Evolutionary conservation across 2,329 filamentous ascomycete genomes (phyloP).

Genomic region (Xylaria sp.): DNA sequence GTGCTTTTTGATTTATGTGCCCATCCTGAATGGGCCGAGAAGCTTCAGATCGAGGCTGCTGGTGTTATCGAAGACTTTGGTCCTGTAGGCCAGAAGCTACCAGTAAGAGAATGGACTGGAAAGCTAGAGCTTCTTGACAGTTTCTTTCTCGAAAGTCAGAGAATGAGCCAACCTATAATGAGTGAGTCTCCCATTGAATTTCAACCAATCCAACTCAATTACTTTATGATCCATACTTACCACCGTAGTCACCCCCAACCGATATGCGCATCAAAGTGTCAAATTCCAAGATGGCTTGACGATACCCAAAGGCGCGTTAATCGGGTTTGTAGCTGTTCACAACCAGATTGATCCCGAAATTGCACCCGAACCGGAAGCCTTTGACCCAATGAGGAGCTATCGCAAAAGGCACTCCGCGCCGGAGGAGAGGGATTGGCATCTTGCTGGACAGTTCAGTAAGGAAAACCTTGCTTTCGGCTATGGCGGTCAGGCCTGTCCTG

Average conservation of each 20-base stretch:
- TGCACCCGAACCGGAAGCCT: background rate
- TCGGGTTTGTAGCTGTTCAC: background rate
- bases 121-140: background rate
- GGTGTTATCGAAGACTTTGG: background rate
- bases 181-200: background rate
- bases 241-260: background rate
- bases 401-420: background rate
- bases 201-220: no score
- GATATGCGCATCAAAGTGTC: background rate
- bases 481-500: constrained; percentile 10
- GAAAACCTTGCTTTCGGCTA: constrained; percentile 11
- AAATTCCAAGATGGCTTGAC: background rate
- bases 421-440: background rate
- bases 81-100: background rate
- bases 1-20: constrained; percentile 10
- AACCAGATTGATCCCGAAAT: background rate
- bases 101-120: background rate
- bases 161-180: background rate
- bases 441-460: background rate
- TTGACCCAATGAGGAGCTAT: background rate
- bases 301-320: background rate
- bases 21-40: background rate
- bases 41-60: background rate
- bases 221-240: no score
- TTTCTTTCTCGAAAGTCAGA: background rate